These are phyloP conservation scores for Jacaranda copaia DNA, from an alignment of 257 asterid genomes.

Conservation along the genomic window DNA sequence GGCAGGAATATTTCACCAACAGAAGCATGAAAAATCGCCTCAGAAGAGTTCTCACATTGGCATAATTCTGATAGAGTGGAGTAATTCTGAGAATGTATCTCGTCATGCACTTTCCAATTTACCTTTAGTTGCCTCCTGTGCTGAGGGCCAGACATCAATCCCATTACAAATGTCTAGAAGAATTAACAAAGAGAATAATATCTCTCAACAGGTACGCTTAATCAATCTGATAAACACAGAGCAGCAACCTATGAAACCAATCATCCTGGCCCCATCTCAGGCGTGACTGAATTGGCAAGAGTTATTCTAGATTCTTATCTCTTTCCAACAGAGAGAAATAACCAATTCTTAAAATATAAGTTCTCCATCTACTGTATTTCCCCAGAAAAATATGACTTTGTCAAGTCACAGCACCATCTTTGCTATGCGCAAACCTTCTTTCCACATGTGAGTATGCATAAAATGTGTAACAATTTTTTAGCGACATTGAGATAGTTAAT, in stretches of 20 bases:
- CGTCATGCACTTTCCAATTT: slow-evolving; percentile 72
- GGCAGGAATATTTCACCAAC: slow-evolving; percentile 77
- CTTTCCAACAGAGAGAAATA: not conserved
- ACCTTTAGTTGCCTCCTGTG: slow-evolving; percentile 52
- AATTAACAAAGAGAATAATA: not conserved
- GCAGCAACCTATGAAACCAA: not conserved
- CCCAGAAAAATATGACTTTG: not conserved
- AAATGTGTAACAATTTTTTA: too few species aligned
- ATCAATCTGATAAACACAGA: not conserved
- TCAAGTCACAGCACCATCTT: slow-evolving; percentile 5
- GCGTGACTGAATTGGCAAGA: not conserved
- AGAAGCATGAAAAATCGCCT: slow-evolving; percentile 63
- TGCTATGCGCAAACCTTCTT: too few species aligned
- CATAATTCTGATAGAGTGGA: slow-evolving; percentile 56
- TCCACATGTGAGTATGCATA: too few species aligned
- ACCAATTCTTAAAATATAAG: not conserved
- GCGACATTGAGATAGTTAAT: too few species aligned
- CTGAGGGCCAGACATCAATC: slow-evolving; percentile 41
- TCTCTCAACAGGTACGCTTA: not conserved
- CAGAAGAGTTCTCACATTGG: slow-evolving; percentile 47
- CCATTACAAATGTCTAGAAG: not conserved
- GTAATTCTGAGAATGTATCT: slow-evolving; percentile 54
- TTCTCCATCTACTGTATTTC: not conserved
- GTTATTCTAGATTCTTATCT: not conserved
- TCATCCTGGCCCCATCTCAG: not conserved